These are phyloP conservation scores for Pichia paraexigua DNA, from an alignment of 805 yeast species.

Conservation along the genomic window DNA sequence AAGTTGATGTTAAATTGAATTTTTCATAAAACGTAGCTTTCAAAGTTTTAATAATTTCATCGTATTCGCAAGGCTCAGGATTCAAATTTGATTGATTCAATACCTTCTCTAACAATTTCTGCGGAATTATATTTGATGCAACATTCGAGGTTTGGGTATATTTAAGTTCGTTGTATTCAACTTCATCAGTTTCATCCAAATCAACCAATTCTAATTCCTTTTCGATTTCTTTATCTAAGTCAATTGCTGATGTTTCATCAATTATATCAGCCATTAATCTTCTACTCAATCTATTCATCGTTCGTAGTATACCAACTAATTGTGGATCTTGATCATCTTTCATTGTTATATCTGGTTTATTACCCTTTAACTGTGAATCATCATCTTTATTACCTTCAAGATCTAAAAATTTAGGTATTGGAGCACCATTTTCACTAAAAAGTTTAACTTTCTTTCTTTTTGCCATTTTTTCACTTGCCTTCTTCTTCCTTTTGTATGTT, in stretches of 20 bases:
- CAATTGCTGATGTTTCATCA: slow-evolving; percentile 31
- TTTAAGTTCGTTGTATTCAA: slow-evolving; percentile 46
- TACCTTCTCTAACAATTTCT: slow-evolving; percentile 14
- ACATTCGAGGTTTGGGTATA: slow-evolving; percentile 24
- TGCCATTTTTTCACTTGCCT: slow-evolving; percentile 17
- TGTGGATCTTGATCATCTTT: slow-evolving; percentile 53
- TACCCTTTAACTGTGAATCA: slow-evolving; percentile 67
- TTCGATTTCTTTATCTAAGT: slow-evolving; percentile 31
- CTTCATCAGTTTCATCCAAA: slow-evolving; percentile 37
- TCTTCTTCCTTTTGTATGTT: slow-evolving; percentile 6
- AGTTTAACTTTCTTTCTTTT: slow-evolving; percentile 24
- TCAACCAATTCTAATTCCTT: slow-evolving; percentile 45
- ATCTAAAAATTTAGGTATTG: slow-evolving; percentile 67
- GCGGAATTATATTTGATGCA: slow-evolving; percentile 20
- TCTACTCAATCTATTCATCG: slow-evolving; percentile 83
- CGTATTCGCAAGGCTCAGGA: slow-evolving; percentile 22
- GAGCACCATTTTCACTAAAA: slow-evolving; percentile 33
- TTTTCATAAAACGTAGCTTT: slow-evolving; percentile 17
- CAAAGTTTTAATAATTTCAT: slow-evolving; percentile 17
- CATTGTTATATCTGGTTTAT: slow-evolving; percentile 88
- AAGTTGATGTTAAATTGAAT: slow-evolving; percentile 21
- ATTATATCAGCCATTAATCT: slow-evolving; percentile 61
- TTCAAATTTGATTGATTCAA: slow-evolving; percentile 22
- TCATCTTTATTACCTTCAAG: slow-evolving; percentile 76
- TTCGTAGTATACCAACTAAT: slow-evolving; percentile 66